Evolutionary conservation across 176 grass and related monocot genomes (phyloP).

Genomic region (Alloteropsis semialata): DNA sequence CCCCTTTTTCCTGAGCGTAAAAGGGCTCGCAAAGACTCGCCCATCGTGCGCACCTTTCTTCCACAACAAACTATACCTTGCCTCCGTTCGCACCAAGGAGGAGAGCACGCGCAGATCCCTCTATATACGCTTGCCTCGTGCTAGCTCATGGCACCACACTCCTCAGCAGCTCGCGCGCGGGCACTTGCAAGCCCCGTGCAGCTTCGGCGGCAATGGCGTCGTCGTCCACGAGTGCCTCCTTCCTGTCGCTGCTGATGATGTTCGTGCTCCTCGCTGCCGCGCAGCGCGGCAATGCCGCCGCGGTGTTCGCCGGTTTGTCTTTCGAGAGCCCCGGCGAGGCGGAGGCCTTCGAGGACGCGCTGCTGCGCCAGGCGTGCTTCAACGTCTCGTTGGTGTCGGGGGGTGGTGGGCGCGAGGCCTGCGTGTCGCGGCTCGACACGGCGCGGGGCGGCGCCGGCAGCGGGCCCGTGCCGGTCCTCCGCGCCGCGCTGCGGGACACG

Average conservation of each 20-base stretch:
- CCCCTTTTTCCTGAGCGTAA: not conserved
- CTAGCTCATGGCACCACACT: not conserved
- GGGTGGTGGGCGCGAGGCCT: constrained; percentile 8
- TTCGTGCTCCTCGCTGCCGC: constrained; percentile 24
- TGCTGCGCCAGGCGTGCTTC: constrained; percentile 86
- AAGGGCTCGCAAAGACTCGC: constrained; percentile 13
- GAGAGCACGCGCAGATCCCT: not conserved
- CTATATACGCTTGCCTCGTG: constrained; percentile 15
- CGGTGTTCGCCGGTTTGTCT: constrained; percentile 27
- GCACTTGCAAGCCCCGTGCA: not conserved
- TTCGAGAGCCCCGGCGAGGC: constrained; percentile 47
- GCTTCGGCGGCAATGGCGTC: constrained; percentile 21
- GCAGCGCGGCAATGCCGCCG: not conserved
- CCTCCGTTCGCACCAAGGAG: constrained; percentile 32
- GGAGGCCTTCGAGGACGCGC: constrained; percentile 70
- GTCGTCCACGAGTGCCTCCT: not conserved
- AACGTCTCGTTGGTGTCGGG: constrained; percentile 35
- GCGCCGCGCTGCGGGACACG: constrained; percentile 66
- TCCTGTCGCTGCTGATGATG: not conserved
- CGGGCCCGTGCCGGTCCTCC: constrained; percentile 67
- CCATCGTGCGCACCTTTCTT: constrained; percentile 36
- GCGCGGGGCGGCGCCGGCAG: constrained; percentile 31
- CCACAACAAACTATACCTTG: constrained; percentile 75
- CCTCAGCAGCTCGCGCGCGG: not conserved
- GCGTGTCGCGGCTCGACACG: constrained; percentile 53